Percentiles rank a stretch among this genome's conserved stretches.
These are phyloP conservation scores for Serendipita sp. DNA, from an alignment of 1,284 basidiomycete genomes.

Conservation along the genomic window DNA sequence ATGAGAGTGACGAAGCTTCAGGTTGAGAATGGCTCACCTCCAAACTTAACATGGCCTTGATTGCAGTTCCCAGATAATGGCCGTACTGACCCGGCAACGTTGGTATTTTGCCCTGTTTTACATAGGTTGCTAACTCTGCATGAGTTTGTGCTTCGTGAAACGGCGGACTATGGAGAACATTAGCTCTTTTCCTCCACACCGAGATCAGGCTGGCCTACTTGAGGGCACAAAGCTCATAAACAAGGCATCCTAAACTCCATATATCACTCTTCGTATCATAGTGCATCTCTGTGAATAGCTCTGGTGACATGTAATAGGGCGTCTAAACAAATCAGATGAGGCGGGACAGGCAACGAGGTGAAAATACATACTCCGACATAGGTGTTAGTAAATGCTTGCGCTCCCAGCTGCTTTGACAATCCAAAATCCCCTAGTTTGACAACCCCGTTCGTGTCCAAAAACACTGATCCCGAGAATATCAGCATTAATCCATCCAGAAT, in stretches of 20 bases:
- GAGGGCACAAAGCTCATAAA: slow-evolving; percentile 88
- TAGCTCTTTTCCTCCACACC: background rate
- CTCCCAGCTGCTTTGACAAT: slow-evolving; percentile 78
- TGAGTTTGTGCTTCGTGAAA: slow-evolving; percentile 86
- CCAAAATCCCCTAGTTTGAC: slow-evolving; percentile 97
- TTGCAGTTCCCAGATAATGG: slow-evolving; percentile 50
- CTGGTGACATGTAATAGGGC: slow-evolving; percentile 97
- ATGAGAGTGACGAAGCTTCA: background rate
- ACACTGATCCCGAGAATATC: slow-evolving; percentile 36
- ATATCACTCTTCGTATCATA: slow-evolving; percentile 98
- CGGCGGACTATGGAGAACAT: slow-evolving; percentile 39
- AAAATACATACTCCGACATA: slow-evolving; percentile 73
- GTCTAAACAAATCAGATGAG: slow-evolving; percentile 37
- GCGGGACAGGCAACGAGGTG: background rate
- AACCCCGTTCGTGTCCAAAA: slow-evolving; percentile 61
- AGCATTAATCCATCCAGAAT: slow-evolving; percentile 8
- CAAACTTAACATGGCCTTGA: slow-evolving; percentile 76
- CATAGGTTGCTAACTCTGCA: slow-evolving; percentile 65
- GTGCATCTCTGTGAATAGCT: slow-evolving; percentile 87
- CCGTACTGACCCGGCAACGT: slow-evolving; percentile 74
- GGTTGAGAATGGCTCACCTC: slow-evolving; percentile 39
- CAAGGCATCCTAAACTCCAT: slow-evolving; percentile 92
- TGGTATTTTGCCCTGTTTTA: slow-evolving; percentile 76
- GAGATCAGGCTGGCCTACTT: slow-evolving; percentile 29
- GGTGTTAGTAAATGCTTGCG: slow-evolving; percentile 81